Conservation (phyloP, 176 grass and related monocot genomes). For the Chloris gayana region DNA sequence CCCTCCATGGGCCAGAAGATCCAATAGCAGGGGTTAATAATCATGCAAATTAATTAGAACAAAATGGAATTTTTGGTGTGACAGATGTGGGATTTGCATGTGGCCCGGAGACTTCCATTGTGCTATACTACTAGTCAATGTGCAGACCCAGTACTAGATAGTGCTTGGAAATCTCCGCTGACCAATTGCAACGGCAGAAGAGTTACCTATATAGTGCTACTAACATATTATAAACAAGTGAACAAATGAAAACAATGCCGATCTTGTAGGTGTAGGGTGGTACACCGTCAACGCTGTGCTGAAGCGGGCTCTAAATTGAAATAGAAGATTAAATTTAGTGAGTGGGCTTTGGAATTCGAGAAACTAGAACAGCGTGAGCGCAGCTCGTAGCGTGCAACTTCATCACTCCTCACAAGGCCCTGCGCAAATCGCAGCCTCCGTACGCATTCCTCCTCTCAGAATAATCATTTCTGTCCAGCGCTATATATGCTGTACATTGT, state of each 20-base stretch:
- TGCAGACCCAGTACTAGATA: not conserved
- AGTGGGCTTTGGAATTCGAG: not conserved
- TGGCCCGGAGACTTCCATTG: not conserved
- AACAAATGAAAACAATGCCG: not conserved
- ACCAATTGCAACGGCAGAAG: not conserved
- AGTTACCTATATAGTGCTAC: not conserved
- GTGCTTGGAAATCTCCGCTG: not conserved
- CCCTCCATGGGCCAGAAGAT: not conserved
- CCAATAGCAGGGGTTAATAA: too few relatives aligned
- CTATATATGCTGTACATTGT: not conserved
- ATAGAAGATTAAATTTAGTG: not conserved
- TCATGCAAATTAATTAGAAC: not conserved
- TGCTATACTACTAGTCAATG: not conserved
- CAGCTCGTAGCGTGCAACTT: not conserved
- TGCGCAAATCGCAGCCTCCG: not conserved
- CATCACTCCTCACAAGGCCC: not conserved
- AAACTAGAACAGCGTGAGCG: not conserved
- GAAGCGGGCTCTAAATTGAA: not conserved
- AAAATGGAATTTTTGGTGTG: not conserved
- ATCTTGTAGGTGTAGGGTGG: not conserved
- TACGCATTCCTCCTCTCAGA: not conserved
- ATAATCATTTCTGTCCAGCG: not conserved
- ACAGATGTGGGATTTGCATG: not conserved
- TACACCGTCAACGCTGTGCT: constrained; percentile 4
- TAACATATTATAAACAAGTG: not conserved